Evolutionary conservation across 1,284 basidiomycete genomes (phyloP).

Genomic region (Ganoderma leucocontextum): DNA sequence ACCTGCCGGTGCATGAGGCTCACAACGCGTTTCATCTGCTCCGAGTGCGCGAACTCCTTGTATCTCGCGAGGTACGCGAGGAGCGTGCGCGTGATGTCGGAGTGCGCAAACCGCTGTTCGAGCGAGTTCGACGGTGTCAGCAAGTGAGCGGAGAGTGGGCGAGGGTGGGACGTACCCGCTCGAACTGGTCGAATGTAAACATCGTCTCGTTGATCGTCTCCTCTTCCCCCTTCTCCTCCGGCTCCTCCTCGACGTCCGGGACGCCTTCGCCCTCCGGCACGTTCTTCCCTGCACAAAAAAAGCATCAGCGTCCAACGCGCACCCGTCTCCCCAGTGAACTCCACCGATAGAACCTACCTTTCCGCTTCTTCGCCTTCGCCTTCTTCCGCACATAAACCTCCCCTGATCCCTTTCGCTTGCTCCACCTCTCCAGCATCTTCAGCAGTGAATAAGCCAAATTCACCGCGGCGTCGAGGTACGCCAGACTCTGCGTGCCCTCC

Average conservation of each 20-base stretch:
- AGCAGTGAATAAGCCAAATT: slow-evolving; percentile 85
- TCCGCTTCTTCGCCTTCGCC: slow-evolving; percentile 55
- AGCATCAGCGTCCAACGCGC: not conserved
- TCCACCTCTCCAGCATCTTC: slow-evolving; percentile 88
- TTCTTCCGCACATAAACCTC: slow-evolving; percentile 85
- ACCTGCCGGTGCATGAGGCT: slow-evolving; percentile 89
- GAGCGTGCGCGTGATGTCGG: slow-evolving; percentile 85
- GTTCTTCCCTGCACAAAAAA: slow-evolving; percentile 36
- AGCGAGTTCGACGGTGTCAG: not conserved
- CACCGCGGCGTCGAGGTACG: slow-evolving; percentile 87
- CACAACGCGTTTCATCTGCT: slow-evolving; percentile 88
- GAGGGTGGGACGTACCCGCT: slow-evolving; percentile 61
- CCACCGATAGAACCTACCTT: slow-evolving; percentile 35
- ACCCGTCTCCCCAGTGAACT: not conserved
- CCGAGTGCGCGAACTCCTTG: slow-evolving; percentile 79
- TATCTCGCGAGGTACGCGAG: slow-evolving; percentile 84
- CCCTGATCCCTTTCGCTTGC: slow-evolving; percentile 66
- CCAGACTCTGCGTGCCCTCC: slow-evolving; percentile 71
- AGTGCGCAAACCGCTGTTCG: slow-evolving; percentile 81
- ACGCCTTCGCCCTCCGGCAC: slow-evolving; percentile 61
- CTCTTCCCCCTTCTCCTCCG: slow-evolving; percentile 59
- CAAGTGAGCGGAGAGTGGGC: slow-evolving; percentile 2
- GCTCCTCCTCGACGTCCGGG: slow-evolving; percentile 73
- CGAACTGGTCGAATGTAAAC: slow-evolving; percentile 90
- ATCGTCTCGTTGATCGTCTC: slow-evolving; percentile 82